Evolutionary conservation across 495 filamentous ascomycete genomes (phyloP), one percentile per base, ranked within the genome.

Genomic region (Trichocladium antarcticum): DNA sequence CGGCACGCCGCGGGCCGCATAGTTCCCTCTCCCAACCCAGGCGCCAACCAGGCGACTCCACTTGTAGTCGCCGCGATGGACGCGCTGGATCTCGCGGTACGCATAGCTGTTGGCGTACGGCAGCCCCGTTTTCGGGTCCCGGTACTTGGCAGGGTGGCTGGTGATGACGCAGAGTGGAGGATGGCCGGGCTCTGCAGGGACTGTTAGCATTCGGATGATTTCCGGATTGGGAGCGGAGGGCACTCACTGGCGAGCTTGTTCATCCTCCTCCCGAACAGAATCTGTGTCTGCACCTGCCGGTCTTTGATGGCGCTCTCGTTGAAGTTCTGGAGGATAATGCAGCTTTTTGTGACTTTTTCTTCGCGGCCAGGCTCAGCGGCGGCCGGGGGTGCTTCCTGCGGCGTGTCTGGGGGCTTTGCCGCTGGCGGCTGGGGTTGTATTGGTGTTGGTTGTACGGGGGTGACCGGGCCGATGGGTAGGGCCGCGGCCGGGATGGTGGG

Each of bases 41-140:
- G 82, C 82, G 3, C 81, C 85, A 5, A 90, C 64, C 58, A 92
- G 72, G 16, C 70, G 67, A 51, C 87, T 92, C 81, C 81, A 94
- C 53, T 74, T 76, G 57, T 83, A 85, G 45, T 82, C 77, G 37
- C 83, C 76, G 7, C 66, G 71, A 43, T 75, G 69, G 28, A 89
- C 78, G 49, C 70, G 72, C 59, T 79, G 78, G 19, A 86, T 81
- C 67, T 88, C 77, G 45, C 74, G 74, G 63, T 84, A 92, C 7
- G 85, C 87, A 50, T 82, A 80, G 19, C 77, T 67, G 57, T 84
- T 87, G 32, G 76, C 75, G 63, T 86, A 94, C 9, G 83, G 77
- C 19, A 94, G 72, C 0, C 82, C 82, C 0, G 87, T 93, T 52
- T 72, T 74, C 0, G 85, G 83, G 57, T 94, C 87, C 31, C 79